Percentiles rank a stretch among this genome's conserved stretches.
phyloP scores from a whole-genome alignment of 148 eudicot genomes.

The Vaccinium darrowii region DNA sequence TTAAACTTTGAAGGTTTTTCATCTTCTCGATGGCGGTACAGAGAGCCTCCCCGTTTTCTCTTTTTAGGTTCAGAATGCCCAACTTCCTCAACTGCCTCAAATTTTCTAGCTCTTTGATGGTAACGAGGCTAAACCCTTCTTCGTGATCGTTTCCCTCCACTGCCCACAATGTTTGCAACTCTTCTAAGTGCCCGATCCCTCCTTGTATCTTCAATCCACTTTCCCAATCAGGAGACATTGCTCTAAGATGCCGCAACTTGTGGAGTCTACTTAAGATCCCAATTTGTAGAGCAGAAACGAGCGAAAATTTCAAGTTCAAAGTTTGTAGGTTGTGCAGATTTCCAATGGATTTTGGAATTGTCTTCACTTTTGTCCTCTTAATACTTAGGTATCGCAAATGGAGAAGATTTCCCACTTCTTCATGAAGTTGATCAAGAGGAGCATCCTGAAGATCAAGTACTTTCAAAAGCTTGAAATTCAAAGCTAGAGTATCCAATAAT shows the following conservation, averaged over 20 bases:
- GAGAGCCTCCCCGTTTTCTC: background rate
- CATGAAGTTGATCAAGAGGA: background rate
- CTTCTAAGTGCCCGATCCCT: background rate
- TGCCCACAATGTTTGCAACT: background rate
- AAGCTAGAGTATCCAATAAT: background rate
- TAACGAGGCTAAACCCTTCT: too few relatives aligned
- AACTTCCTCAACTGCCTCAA: conserved; percentile 8
- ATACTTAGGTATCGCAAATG: conserved; percentile 9
- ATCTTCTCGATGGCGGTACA: background rate
- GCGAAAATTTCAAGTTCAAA: background rate
- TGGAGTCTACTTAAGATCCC: background rate
- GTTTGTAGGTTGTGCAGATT: conserved; percentile 2
- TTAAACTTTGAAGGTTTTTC: background rate
- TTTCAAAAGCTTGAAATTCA: background rate
- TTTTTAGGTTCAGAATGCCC: background rate
- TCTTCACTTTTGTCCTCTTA: background rate
- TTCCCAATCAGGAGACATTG: too few relatives aligned
- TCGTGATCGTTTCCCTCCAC: background rate
- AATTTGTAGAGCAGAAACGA: background rate
- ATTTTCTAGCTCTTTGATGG: background rate
- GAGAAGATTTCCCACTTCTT: background rate
- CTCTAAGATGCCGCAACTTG: conserved; percentile 7
- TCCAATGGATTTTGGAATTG: conserved; percentile 6
- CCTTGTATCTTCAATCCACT: background rate
- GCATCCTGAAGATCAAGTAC: background rate